phyloP scores from a whole-genome alignment of 768 basidiomycete species.

The Rhizopogon vesiculosus region DNA sequence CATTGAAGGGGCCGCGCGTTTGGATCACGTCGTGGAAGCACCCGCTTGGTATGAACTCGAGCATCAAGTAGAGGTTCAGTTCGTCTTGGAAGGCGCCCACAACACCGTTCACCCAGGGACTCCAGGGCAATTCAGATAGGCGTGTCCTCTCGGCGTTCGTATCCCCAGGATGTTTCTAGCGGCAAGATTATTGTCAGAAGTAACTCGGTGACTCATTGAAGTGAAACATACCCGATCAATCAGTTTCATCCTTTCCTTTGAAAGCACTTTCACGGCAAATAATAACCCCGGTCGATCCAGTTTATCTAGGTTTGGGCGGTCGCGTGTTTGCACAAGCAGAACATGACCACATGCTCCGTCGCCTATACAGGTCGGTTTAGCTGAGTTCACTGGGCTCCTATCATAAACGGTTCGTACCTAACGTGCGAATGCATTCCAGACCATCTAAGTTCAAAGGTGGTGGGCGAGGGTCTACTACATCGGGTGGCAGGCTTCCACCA shows the following conservation, averaged over 20 bases:
- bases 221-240: constrained; percentile 22
- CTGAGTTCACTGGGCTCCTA: not conserved
- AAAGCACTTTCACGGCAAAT: constrained; percentile 44
- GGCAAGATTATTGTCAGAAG: not conserved
- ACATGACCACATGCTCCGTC: constrained; percentile 38
- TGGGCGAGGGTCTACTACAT: constrained; percentile 32
- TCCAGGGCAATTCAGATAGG: constrained; percentile 45
- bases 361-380: constrained; percentile 24
- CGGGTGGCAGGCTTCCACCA: constrained; percentile 10
- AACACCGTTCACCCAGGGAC: constrained; percentile 46
- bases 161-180: constrained; percentile 20
- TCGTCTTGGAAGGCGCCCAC: constrained; percentile 42
- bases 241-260: constrained; percentile 29
- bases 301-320: constrained; percentile 19
- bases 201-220: not conserved
- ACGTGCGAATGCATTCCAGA: constrained; percentile 35
- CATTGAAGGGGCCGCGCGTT: constrained; percentile 25
- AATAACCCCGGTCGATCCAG: constrained; percentile 31
- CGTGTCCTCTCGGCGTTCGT: constrained; percentile 38
- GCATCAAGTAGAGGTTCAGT: constrained; percentile 43
- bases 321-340: constrained; percentile 33
- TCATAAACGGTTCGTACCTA: constrained; percentile 26
- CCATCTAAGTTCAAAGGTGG: constrained; percentile 31
- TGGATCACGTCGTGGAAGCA: constrained; percentile 36
- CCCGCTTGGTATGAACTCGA: constrained; percentile 46